Conservation (phyloP, 2,329 filamentous ascomycete species). For the Scedosporium dehoogii region DNA sequence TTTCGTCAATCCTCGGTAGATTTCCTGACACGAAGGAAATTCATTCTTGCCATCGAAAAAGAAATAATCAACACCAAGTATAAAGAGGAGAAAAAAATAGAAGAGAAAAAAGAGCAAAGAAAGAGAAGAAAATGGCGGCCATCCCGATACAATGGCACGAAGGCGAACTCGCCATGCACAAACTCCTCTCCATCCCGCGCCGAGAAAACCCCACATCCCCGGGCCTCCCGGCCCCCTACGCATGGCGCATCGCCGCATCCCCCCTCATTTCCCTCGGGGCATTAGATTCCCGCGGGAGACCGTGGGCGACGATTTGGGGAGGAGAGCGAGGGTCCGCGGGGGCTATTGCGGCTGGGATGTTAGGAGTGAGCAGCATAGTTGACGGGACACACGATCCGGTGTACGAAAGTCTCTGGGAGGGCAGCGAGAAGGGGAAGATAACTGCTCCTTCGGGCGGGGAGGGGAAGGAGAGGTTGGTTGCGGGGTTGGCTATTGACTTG, state of each 20-base stretch:
- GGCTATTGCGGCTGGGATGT: slow-evolving; percentile 49
- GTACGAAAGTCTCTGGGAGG: slow-evolving; percentile 48
- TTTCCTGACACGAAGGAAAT: no score
- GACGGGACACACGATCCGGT: slow-evolving; percentile 61
- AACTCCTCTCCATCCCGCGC: slow-evolving; percentile 46
- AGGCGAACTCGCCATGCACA: slow-evolving; percentile 58
- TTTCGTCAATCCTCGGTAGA: no score
- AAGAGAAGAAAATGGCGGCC: not conserved
- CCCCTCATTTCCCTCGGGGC: slow-evolving; percentile 66
- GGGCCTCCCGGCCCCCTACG: slow-evolving; percentile 52
- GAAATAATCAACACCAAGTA: not conserved
- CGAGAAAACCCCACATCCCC: slow-evolving; percentile 56
- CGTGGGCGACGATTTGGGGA: slow-evolving; percentile 75
- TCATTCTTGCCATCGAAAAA: not conserved
- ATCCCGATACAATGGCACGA: not conserved
- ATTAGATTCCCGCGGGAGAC: slow-evolving; percentile 52
- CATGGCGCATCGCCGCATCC: slow-evolving; percentile 47
- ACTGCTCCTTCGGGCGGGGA: slow-evolving; percentile 27
- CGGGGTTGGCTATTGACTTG: slow-evolving; percentile 52
- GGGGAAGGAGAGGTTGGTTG: slow-evolving; percentile 17
- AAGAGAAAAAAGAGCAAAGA: not conserved
- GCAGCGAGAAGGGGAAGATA: slow-evolving; percentile 26
- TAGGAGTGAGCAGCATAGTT: slow-evolving; percentile 54
- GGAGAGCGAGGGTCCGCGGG: slow-evolving; percentile 59
- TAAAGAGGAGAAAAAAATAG: not conserved